Evolutionary conservation across 257 asterid genomes (phyloP).

Genomic region (Solanum pinnatisectum): DNA sequence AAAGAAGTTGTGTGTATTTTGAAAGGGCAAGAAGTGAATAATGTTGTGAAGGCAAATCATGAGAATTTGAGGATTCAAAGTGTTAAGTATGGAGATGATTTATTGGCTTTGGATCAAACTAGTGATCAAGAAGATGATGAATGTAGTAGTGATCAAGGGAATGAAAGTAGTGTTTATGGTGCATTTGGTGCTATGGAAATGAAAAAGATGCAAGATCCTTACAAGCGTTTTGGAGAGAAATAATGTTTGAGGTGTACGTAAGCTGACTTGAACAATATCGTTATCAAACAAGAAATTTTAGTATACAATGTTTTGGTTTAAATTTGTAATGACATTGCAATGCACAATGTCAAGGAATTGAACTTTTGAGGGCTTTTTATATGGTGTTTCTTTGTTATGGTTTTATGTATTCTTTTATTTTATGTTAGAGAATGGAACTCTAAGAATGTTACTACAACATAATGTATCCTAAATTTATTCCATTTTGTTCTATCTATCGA

Average conservation of each 20-base stretch:
- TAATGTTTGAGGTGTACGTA: neutral
- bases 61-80: constrained; percentile 32
- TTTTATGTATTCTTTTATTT: neutral
- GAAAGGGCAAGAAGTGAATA: constrained; percentile 25
- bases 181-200: constrained; percentile 63
- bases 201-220: constrained; percentile 50
- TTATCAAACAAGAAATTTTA: neutral
- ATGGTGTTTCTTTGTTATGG: neutral
- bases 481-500: neutral
- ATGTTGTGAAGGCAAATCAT: constrained; percentile 1
- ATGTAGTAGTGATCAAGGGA: constrained; percentile 11
- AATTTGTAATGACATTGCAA: neutral
- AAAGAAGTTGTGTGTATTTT: constrained; percentile 51
- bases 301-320: neutral
- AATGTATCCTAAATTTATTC: neutral
- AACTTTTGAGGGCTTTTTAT: neutral
- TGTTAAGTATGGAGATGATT: constrained; percentile 54
- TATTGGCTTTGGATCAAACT: constrained; percentile 56
- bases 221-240: constrained; percentile 18
- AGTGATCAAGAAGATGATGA: constrained; percentile 30
- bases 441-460: neutral
- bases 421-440: neutral
- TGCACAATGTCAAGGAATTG: neutral
- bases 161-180: constrained; percentile 68
- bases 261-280: neutral